These are phyloP conservation scores for Gossypium gossypioides DNA, from an alignment of 441 rosid genomes.

Conservation along the genomic window DNA sequence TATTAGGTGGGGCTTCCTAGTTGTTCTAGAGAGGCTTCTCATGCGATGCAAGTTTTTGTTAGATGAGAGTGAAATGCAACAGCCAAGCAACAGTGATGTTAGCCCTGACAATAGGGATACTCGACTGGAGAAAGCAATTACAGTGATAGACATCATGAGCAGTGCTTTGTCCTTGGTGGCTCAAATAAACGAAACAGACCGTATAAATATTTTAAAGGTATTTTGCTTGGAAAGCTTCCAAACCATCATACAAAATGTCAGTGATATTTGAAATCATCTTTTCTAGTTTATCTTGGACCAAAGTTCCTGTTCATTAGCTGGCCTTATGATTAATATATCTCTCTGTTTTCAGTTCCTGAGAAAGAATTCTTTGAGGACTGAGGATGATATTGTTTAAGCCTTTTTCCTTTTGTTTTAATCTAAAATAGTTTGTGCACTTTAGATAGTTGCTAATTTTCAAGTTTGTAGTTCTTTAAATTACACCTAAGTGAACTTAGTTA, in stretches of 20 bases:
- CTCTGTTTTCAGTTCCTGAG: not conserved
- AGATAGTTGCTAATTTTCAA: not conserved
- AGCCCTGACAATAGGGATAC: slow-evolving; percentile 35
- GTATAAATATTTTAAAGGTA: slow-evolving; percentile 92
- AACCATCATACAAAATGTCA: not conserved
- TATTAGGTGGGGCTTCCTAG: slow-evolving; percentile 83
- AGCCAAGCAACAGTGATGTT: slow-evolving; percentile 32
- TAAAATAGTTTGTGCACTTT: not conserved
- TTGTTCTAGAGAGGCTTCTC: slow-evolving; percentile 89
- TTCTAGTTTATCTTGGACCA: not conserved
- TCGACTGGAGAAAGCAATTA: slow-evolving; percentile 89
- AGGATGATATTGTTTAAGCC: not conserved
- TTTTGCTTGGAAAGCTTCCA: slow-evolving; percentile 12
- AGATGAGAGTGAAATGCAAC: slow-evolving; percentile 79
- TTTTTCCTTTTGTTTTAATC: not conserved
- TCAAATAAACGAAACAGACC: slow-evolving; percentile 84
- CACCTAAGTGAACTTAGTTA: not conserved
- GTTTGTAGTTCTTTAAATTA: not conserved
- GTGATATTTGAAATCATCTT: not conserved
- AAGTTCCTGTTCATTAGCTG: not conserved
- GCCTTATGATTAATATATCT: not conserved
- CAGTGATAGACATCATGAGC: slow-evolving; percentile 92
- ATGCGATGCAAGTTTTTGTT: slow-evolving; percentile 85
- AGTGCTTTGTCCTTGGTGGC: slow-evolving; percentile 79
- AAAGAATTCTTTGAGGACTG: not conserved